These are phyloP conservation scores for Aspergillus jensenii DNA, from an alignment of 2,329 filamentous ascomycete genomes.

Conservation along the genomic window DNA sequence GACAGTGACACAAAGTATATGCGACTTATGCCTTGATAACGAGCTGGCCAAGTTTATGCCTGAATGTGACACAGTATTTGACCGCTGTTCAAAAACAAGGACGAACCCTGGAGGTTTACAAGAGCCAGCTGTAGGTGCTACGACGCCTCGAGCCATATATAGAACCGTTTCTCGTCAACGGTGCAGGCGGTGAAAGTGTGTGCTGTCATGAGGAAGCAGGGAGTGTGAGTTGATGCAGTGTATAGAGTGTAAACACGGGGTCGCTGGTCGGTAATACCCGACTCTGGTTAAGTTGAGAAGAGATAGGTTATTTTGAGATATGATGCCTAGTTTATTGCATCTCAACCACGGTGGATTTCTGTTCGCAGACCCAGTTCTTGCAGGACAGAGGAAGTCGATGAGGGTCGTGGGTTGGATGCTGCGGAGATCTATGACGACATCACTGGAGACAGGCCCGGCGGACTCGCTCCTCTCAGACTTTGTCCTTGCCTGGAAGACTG, in stretches of 20 bases:
- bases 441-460: not conserved
- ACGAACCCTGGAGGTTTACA: not conserved
- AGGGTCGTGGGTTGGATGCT: not conserved
- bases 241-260: not conserved
- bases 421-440: slow-evolving; percentile 5
- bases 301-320: not conserved
- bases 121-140: not conserved
- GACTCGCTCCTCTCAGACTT: not conserved
- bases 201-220: not conserved
- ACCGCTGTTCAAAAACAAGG: not conserved
- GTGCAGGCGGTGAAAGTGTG: not conserved
- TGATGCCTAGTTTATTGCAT: not conserved
- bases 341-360: not conserved
- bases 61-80: not conserved
- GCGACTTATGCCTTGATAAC: not conserved
- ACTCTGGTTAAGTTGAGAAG: not conserved
- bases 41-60: not conserved
- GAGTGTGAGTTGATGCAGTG: not conserved
- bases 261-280: too few relatives aligned
- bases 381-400: not conserved
- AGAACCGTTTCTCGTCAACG: not conserved
- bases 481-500: not conserved
- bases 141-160: not conserved
- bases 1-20: not conserved
- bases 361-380: not conserved